Evolutionary conservation across 371 early-diverging fungal species (phyloP), one percentile per base, ranked within the genome.

Genomic region (Gilbertella persicaria): DNA sequence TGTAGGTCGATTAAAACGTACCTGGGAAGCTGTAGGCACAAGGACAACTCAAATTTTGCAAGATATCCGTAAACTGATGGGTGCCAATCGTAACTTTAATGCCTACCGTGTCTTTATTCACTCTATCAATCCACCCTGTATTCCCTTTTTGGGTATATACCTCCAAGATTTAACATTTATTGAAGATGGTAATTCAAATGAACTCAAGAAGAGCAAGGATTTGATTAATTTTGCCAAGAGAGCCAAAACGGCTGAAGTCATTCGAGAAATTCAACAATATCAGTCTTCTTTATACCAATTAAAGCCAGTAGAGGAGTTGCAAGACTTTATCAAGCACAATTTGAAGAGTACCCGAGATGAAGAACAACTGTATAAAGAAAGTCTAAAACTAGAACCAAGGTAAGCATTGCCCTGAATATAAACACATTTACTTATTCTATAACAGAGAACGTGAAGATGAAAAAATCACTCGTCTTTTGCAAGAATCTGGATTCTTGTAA

Each of bases 221-320:
- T 67, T 91, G 44, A 91, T 97, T 78, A 97, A 97, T 69, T 96
- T 96, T 72, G 84, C 81, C 52, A 96, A 96, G 67, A 83, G 90
- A 36, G 78, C 83, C 59, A 91, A 90, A 63, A 89, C 90, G 0
- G 92, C 93, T 0, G 89, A 91, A 53, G 87, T 93, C 24, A 87
- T 97, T 64, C 85, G 90, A 24, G 94, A 95, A 45, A 83, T 96
- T 52, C 93, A 92, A 65, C 92, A 92, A 65, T 95, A 90, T 69
- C 95, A 95, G 69, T 85, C 85, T 33, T 83, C 82, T 5, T 86
- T 90, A 29, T 96, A 94, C 70, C 80, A 80, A 48, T 67, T 96
- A 30, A 85, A 81, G 21, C 66, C 81, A 4, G 93, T 95, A 8
- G 80, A 85, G 2, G 91, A 92, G 65, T 75, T 96, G 40, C 92